Conservation (phyloP, 2,329 filamentous ascomycete species). For the Fusarium austroafricanum region DNA sequence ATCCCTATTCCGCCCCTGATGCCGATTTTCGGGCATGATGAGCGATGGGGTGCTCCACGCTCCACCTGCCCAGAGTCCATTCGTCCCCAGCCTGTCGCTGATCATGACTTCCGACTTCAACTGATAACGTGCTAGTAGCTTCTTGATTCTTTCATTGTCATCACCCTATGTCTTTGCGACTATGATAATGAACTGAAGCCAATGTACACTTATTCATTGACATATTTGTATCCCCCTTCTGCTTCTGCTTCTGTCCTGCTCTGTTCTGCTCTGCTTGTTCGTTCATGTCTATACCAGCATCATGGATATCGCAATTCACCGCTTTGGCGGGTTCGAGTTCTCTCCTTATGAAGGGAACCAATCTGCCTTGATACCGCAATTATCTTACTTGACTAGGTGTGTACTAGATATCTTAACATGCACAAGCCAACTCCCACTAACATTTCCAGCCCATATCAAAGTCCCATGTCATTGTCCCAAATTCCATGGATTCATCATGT, state of each 20-base stretch:
- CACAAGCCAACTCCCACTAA: not conserved
- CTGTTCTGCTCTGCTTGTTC: not conserved
- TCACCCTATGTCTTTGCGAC: slow-evolving; percentile 6
- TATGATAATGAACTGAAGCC: slow-evolving; percentile 8
- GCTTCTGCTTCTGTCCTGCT: no score
- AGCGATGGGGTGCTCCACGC: slow-evolving; percentile 7
- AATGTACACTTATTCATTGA: not conserved
- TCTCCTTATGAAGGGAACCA: slow-evolving; percentile 44
- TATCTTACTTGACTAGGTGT: slow-evolving; percentile 33
- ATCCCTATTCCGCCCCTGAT: slow-evolving; percentile 19
- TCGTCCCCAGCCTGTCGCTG: slow-evolving; percentile 24
- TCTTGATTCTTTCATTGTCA: slow-evolving; percentile 14
- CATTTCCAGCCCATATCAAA: slow-evolving; percentile 24
- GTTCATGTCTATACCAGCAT: slow-evolving; percentile 34
- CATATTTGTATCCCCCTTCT: not conserved
- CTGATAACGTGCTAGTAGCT: slow-evolving; percentile 23
- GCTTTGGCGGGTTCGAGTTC: slow-evolving; percentile 48
- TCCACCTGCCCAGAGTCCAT: slow-evolving; percentile 17
- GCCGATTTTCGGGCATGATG: slow-evolving; percentile 30
- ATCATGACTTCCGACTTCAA: slow-evolving; percentile 34
- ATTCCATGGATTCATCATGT: slow-evolving; percentile 55
- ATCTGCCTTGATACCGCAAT: slow-evolving; percentile 21
- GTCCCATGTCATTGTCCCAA: slow-evolving; percentile 30
- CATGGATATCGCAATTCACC: slow-evolving; percentile 50
- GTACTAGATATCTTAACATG: slow-evolving; percentile 2